phyloP scores from a whole-genome alignment of 1,284 basidiomycete species.

The Athelia psychrophila region DNA sequence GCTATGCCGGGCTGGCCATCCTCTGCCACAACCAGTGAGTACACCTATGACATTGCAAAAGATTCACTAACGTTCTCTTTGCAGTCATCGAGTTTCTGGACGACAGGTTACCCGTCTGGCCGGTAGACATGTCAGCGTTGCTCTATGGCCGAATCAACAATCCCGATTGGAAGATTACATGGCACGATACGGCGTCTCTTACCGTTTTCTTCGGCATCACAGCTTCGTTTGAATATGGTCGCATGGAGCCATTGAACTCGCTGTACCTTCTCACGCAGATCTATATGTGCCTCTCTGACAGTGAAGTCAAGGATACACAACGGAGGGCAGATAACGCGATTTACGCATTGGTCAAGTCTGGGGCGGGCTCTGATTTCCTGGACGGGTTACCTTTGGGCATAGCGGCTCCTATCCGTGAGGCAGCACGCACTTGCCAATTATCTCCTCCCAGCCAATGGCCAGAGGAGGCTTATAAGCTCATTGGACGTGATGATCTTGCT shows the following conservation, averaged over 20 bases:
- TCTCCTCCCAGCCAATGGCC: slow-evolving; percentile 76
- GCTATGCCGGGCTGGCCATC: slow-evolving; percentile 55
- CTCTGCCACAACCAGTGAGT: slow-evolving; percentile 41
- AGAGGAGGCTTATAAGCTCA: slow-evolving; percentile 65
- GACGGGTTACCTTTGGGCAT: slow-evolving; percentile 68
- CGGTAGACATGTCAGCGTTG: slow-evolving; percentile 61
- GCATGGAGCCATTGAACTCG: slow-evolving; percentile 48
- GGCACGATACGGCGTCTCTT: slow-evolving; percentile 48
- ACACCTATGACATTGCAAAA: not conserved
- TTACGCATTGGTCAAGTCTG: slow-evolving; percentile 50
- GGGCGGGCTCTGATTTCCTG: slow-evolving; percentile 48
- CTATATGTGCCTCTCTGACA: slow-evolving; percentile 58
- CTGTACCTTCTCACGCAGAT: slow-evolving; percentile 49
- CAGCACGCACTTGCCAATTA: slow-evolving; percentile 76
- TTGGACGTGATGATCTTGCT: slow-evolving; percentile 81
- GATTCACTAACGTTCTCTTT: slow-evolving; percentile 1
- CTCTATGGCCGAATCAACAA: slow-evolving; percentile 63
- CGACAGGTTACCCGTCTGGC: slow-evolving; percentile 68
- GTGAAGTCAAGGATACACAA: slow-evolving; percentile 42
- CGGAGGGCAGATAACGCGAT: slow-evolving; percentile 68
- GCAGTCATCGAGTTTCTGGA: slow-evolving; percentile 48
- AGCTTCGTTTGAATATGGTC: slow-evolving; percentile 62
- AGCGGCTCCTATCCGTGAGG: slow-evolving; percentile 80
- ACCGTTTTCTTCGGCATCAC: slow-evolving; percentile 46
- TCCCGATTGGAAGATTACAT: slow-evolving; percentile 62